phyloP scores from a whole-genome alignment of 805 yeast genomes.

The Yarrowia sp. region DNA sequence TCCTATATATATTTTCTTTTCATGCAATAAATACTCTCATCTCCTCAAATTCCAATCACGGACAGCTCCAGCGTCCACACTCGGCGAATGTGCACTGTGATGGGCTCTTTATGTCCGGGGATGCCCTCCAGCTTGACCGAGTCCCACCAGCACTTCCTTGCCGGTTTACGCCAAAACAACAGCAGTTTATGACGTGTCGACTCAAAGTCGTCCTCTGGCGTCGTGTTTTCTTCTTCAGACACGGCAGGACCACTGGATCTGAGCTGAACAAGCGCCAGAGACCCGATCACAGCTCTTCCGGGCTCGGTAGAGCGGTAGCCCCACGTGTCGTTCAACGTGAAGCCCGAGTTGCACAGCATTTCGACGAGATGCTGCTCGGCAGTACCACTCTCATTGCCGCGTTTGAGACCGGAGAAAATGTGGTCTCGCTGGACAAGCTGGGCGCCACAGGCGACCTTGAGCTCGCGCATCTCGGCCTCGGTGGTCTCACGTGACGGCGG shows the following conservation, averaged over 20 bases:
- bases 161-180: conserved; percentile 96
- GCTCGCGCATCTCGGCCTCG: conserved; percentile 57
- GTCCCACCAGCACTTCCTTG: conserved; percentile 98
- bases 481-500: conserved; percentile 63
- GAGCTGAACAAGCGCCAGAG: conserved; percentile 67
- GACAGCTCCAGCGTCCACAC: conserved; percentile 96
- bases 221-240: background rate
- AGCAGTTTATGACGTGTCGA: conserved; percentile 59
- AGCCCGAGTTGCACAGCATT: conserved; percentile 92
- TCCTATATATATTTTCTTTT: background rate
- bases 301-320: conserved; percentile 89
- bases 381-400: conserved; percentile 51
- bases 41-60: conserved; percentile 68
- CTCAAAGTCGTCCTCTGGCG: conserved; percentile 27
- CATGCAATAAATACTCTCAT: conserved; percentile 21
- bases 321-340: conserved; percentile 66
- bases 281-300: conserved; percentile 78
- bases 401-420: conserved; percentile 72
- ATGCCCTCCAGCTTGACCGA: conserved; percentile 41
- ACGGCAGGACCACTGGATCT: conserved; percentile 1
- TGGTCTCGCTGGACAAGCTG: conserved; percentile 53
- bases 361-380: conserved; percentile 94
- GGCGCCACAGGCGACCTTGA: conserved; percentile 74
- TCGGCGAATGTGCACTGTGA: conserved; percentile 81
- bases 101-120: conserved; percentile 40